A percentile compares a stretch with the other conserved stretches of the same genome.
These are phyloP conservation scores for Blastomyces emzantsi DNA, from an alignment of 2,329 filamentous ascomycete species.

Conservation along the genomic window DNA sequence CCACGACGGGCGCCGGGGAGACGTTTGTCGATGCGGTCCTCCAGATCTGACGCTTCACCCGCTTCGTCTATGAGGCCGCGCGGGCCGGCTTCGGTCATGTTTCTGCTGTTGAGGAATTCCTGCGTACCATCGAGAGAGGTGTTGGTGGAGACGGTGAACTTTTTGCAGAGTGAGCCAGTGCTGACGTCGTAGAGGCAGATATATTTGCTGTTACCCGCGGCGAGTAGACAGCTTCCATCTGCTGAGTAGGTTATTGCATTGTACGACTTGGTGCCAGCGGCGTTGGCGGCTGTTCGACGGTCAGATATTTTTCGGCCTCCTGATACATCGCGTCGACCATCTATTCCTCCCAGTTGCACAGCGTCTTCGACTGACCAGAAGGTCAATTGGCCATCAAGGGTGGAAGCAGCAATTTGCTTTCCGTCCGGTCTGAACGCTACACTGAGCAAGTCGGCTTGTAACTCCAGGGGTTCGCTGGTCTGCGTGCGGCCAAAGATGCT, in stretches of 20 bases:
- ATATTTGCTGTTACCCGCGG: constrained; percentile 94
- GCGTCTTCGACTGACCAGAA: constrained; percentile 93
- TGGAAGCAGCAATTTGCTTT: constrained; percentile 81
- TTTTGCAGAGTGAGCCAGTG: constrained; percentile 84
- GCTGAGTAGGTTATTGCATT: constrained; percentile 81
- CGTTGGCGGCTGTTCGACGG: constrained; percentile 82
- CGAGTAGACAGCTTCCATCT: constrained; percentile 82
- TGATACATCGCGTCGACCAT: constrained; percentile 84
- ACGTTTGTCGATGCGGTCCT: constrained; percentile 68
- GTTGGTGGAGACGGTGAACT: constrained; percentile 92
- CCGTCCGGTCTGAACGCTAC: constrained; percentile 86
- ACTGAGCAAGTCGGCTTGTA: constrained; percentile 82
- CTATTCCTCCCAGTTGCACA: constrained; percentile 73
- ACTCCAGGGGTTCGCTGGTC: constrained; percentile 84
- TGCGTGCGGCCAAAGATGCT: constrained; percentile 90
- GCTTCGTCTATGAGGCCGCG: constrained; percentile 75
- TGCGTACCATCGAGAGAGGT: constrained; percentile 93
- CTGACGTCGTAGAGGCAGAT: constrained; percentile 95
- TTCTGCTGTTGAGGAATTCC: constrained; percentile 89
- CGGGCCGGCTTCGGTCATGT: constrained; percentile 84
- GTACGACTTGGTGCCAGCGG: constrained; percentile 83
- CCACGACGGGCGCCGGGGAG: constrained; percentile 82
- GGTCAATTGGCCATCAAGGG: constrained; percentile 82
- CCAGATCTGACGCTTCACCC: constrained; percentile 79
- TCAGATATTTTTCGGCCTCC: constrained; percentile 84